Evolutionary conservation across 306 rosid species (phyloP), one percentile per base, ranked within the genome.

Genomic region (Ziziphus jujuba): DNA sequence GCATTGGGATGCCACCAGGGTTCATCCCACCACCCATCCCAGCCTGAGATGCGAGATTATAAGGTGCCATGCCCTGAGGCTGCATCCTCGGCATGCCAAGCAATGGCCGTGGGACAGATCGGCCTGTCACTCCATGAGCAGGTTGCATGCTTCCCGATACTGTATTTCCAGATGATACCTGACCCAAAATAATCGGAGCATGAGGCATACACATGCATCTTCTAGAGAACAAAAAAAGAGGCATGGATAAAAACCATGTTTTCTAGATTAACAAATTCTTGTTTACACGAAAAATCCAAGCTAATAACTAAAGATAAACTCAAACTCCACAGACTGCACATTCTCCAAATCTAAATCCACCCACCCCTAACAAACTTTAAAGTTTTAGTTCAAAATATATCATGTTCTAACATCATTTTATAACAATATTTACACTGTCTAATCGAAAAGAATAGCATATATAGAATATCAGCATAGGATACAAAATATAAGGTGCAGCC

Each of bases 1-100:
- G 96, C 96, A 92, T 89, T 44, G 89, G 92, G 71, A 91, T 81
- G 70, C 93, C 88, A 64, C 88, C 78, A 38, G 95, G 96, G 84
- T 92, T 92, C 95, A 87, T 89, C 61, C 87, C 91, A 65, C 82
- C 80, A 25, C 88, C 84, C 85, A 87, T 89, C 61, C 89, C 96
- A 40, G 91, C 77, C 82, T 90, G 97, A 70, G 96, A 86, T 65
- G 96, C 23, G 72, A 87, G 87, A 72, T 90, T 90, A 80, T 87
- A 92, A 54, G 84, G 80, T 73, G 85, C 72, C 91, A 92, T 83
- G 69, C 84, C 72, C 68, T 81, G 97, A 63, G 81, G 87, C 31
- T 82, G 95, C 85, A 92, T 80, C 80, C 97, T 86, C 69, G 62
- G 96, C 95, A 89, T 84, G 82, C 88, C 86, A 61, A 66, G 68